These are phyloP conservation scores for Arachnopeziza araneosa DNA, from an alignment of 2,329 filamentous ascomycete genomes.

Conservation along the genomic window DNA sequence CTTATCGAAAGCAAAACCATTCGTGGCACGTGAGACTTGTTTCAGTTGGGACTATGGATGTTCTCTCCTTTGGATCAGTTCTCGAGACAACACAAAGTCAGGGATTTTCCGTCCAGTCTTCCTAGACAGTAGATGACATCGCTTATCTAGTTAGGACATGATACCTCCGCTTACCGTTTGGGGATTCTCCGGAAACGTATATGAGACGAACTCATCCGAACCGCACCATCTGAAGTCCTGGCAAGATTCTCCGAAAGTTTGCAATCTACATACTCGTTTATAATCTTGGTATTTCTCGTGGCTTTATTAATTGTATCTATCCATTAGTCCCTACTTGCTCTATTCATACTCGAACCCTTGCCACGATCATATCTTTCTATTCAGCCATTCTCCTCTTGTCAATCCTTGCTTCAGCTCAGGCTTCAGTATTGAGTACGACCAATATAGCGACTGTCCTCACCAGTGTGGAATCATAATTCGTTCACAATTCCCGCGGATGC, in stretches of 20 bases:
- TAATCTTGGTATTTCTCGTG: no score
- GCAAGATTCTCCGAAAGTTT: slow-evolving; percentile 5
- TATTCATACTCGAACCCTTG: no score
- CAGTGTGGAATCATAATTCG: slow-evolving; percentile 10
- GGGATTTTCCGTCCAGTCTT: neutral
- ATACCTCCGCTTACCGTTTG: neutral
- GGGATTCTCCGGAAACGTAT: neutral
- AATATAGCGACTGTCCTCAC: slow-evolving; percentile 21
- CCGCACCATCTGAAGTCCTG: neutral
- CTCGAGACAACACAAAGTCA: neutral
- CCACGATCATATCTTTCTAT: no score
- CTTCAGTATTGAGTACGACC: slow-evolving; percentile 17
- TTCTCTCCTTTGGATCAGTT: neutral
- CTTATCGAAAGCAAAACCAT: neutral
- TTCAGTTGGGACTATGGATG: neutral
- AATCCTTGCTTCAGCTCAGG: slow-evolving; percentile 4
- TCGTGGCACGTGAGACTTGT: neutral
- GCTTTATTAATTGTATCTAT: no score
- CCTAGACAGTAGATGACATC: neutral
- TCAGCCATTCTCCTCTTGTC: no score
- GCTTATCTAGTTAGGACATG: neutral
- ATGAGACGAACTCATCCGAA: neutral
- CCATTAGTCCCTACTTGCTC: no score
- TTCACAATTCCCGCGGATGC: slow-evolving; percentile 19
- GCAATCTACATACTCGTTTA: neutral